Percentiles rank a stretch among this genome's conserved stretches.
phyloP scores from a whole-genome alignment of 208 protist species.

The Crithidia bombi region DNA sequence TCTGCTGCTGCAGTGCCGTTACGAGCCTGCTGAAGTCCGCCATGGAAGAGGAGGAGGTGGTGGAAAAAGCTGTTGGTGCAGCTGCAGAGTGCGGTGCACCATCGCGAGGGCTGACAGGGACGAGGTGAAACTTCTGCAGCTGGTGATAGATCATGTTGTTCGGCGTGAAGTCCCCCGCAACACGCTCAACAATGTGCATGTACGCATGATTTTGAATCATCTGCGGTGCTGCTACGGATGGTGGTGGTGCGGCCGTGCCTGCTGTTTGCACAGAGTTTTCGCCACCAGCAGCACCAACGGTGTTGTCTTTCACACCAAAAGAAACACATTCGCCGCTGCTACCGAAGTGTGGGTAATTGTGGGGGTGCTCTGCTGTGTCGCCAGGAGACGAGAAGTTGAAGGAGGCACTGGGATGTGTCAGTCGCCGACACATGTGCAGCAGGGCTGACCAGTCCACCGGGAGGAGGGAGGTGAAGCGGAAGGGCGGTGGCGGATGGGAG shows the following conservation, averaged over 20 bases:
- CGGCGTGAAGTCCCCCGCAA: constrained; percentile 66
- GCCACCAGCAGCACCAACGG: neutral
- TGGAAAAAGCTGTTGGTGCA: neutral
- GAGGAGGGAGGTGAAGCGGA: constrained; percentile 58
- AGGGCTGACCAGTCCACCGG: constrained; percentile 50
- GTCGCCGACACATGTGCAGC: constrained; percentile 49
- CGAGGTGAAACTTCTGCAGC: constrained; percentile 48
- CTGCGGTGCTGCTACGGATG: neutral
- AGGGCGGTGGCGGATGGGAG: constrained; percentile 16
- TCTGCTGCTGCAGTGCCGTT: constrained; percentile 29
- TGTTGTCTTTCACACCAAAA: neutral
- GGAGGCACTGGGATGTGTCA: constrained; percentile 41
- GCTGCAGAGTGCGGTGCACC: neutral
- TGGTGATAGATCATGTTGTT: constrained; percentile 88
- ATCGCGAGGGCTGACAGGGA: neutral
- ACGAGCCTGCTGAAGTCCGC: constrained; percentile 45
- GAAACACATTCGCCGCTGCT: neutral
- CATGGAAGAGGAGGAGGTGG: neutral
- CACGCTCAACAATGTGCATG: constrained; percentile 79
- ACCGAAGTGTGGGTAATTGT: neutral
- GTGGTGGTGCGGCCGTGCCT: too few species aligned
- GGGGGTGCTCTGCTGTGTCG: constrained; percentile 14
- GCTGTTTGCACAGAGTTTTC: too few species aligned
- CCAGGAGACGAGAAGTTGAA: constrained; percentile 78
- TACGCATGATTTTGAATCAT: constrained; percentile 46